Conservation (phyloP, 2,329 filamentous ascomycete species). For the Periconia digitata region DNA sequence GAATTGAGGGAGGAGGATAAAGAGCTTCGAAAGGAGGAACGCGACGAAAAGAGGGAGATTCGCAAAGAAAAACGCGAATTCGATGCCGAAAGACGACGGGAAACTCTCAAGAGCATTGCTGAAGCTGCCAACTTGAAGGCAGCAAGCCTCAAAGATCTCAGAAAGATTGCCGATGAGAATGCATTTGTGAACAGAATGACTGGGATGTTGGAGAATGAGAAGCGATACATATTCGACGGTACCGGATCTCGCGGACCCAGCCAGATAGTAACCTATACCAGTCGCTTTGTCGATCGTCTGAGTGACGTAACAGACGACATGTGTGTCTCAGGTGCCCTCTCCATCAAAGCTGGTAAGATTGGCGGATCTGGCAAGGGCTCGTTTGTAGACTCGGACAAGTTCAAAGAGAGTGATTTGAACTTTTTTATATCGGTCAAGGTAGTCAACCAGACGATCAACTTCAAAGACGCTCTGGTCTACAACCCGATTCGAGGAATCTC, state of each 20-base stretch:
- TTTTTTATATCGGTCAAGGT: conserved; percentile 30
- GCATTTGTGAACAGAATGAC: too few relatives aligned
- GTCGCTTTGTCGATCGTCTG: conserved; percentile 20
- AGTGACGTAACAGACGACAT: conserved; percentile 18
- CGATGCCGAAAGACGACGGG: too few relatives aligned
- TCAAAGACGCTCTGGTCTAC: conserved; percentile 22
- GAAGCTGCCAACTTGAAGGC: too few relatives aligned
- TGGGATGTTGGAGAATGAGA: too few relatives aligned
- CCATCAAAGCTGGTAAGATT: conserved; percentile 13
- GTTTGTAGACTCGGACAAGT: conserved; percentile 8
- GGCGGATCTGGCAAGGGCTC: conserved; percentile 5
- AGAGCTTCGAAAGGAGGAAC: too few relatives aligned
- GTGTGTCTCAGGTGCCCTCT: conserved; percentile 8
- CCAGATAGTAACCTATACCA: conserved; percentile 18
- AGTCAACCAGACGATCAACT: conserved; percentile 24
- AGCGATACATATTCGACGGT: too few relatives aligned
- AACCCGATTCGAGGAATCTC: conserved; percentile 14
- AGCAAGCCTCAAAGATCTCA: too few relatives aligned
- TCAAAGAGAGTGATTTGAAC: conserved; percentile 33
- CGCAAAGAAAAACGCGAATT: too few relatives aligned
- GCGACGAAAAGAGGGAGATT: too few relatives aligned
- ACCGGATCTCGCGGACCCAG: conserved; percentile 5
- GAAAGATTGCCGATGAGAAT: too few relatives aligned
- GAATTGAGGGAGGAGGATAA: too few relatives aligned
- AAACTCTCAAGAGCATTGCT: too few relatives aligned